Percentiles rank a stretch among this genome's conserved stretches.
These are phyloP conservation scores for Mycena belliarum DNA, from an alignment of 768 basidiomycete genomes.

Conservation along the genomic window DNA sequence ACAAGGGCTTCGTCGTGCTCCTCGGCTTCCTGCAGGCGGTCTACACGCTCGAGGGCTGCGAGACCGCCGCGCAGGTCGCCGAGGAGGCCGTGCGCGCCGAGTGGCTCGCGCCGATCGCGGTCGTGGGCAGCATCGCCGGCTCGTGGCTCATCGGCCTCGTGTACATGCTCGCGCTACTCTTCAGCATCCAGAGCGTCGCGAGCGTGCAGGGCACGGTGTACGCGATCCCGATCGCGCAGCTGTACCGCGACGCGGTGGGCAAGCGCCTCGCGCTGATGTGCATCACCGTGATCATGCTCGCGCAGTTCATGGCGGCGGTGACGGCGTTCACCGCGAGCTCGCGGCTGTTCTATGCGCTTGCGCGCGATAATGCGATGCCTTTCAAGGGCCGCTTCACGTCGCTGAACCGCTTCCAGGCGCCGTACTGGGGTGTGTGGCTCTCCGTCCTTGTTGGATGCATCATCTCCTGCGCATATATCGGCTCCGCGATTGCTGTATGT, in stretches of 20 bases:
- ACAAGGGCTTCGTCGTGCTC: conserved; percentile 56
- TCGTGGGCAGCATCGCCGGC: conserved; percentile 56
- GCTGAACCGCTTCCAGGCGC: conserved; percentile 54
- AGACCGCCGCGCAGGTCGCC: conserved; percentile 64
- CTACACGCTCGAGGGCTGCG: conserved; percentile 62
- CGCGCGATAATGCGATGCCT: conserved; percentile 55
- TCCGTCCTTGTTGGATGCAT: conserved; percentile 54
- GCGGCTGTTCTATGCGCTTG: conserved; percentile 55
- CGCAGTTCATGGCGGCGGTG: conserved; percentile 56
- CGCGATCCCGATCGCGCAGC: conserved; percentile 61
- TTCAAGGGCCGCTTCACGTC: conserved; percentile 47
- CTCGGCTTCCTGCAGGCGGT: conserved; percentile 61
- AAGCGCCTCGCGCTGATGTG: conserved; percentile 48
- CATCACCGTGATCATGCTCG: conserved; percentile 47
- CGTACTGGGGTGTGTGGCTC: conserved; percentile 56
- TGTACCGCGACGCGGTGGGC: conserved; percentile 57
- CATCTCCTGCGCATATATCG: conserved; percentile 61
- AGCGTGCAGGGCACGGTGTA: conserved; percentile 49
- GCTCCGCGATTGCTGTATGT: conserved; percentile 54
- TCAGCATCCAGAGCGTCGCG: conserved; percentile 54
- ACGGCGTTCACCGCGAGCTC: conserved; percentile 63
- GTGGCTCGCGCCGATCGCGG: conserved; percentile 56
- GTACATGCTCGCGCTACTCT: conserved; percentile 61
- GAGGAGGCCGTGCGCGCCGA: conserved; percentile 60
- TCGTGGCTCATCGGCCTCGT: conserved; percentile 58